These are phyloP conservation scores for Aspergillus sclerotiicarbonarius DNA, from an alignment of 495 filamentous ascomycete species.

Conservation along the genomic window DNA sequence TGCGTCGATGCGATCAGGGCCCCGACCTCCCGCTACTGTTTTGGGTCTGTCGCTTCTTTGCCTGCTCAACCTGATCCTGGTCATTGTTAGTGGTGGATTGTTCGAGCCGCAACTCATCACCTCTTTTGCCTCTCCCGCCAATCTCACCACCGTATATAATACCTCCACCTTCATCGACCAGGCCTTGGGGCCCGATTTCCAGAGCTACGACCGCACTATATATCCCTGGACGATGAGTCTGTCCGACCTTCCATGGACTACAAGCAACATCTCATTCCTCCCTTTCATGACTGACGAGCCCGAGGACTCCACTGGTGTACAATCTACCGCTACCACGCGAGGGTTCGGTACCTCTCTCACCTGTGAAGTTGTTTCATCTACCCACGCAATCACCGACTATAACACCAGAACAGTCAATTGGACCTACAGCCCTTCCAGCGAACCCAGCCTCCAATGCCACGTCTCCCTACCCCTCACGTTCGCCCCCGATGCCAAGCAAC, in stretches of 20 bases:
- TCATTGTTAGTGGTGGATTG: constrained; percentile 22
- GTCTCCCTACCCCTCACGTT: not conserved
- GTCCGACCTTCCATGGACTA: constrained; percentile 14
- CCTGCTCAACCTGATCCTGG: constrained; percentile 17
- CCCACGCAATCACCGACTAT: not conserved
- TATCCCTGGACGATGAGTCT: not conserved
- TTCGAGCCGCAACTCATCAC: constrained; percentile 20
- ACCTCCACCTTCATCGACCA: constrained; percentile 12
- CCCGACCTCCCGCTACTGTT: constrained; percentile 7
- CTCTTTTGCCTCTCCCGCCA: constrained; percentile 3
- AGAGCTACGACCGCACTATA: not conserved
- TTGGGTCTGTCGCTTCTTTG: constrained; percentile 13
- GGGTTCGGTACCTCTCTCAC: constrained; percentile 18
- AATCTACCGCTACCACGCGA: constrained; percentile 14
- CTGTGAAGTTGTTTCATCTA: constrained; percentile 8
- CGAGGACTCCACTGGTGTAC: not conserved
- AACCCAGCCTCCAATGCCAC: too few species aligned
- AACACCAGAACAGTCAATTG: constrained; percentile 4
- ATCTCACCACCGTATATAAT: constrained; percentile 12
- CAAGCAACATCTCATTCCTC: constrained; percentile 9
- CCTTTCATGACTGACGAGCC: constrained; percentile 12
- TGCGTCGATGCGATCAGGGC: constrained; percentile 3
- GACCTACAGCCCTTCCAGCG: constrained; percentile 5
- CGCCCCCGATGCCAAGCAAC: not conserved
- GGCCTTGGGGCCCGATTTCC: constrained; percentile 4